Conservation (phyloP, 106 monocot species). For the Dendrobium nobile region DNA sequence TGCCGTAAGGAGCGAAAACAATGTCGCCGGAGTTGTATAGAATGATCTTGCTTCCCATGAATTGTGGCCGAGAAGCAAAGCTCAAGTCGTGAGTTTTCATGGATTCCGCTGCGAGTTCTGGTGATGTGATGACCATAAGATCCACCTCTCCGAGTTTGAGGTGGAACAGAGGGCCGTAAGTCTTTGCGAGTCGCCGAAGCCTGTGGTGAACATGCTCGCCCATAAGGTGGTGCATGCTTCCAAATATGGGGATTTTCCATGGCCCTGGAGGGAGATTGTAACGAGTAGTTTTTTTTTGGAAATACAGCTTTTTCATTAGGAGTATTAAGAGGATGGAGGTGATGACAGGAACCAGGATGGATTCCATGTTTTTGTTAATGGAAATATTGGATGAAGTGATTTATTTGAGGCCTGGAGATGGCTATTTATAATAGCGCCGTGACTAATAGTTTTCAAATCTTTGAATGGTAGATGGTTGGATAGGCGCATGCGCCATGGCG, state of each 20-base stretch:
- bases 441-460: no score
- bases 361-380: not conserved
- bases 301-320: not conserved
- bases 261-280: constrained; percentile 16
- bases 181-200: constrained; percentile 2
- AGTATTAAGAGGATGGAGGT: not conserved
- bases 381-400: no score
- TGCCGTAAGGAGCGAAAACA: constrained; percentile 7
- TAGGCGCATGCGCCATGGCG: no score
- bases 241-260: constrained; percentile 16
- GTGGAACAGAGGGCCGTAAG: constrained; percentile 18
- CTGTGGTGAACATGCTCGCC: constrained; percentile 4
- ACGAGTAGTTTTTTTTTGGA: not conserved
- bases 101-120: constrained; percentile 11
- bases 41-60: not conserved
- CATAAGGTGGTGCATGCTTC: constrained; percentile 21
- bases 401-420: no score
- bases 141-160: constrained; percentile 18
- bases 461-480: no score
- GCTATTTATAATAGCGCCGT: no score
- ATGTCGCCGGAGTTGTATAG: constrained; percentile 7
- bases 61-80: constrained; percentile 4
- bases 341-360: not conserved
- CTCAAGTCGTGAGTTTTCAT: constrained; percentile 12
- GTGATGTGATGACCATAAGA: constrained; percentile 8